phyloP scores from a whole-genome alignment of 306 rosid species.

The Quercus parvula region DNA sequence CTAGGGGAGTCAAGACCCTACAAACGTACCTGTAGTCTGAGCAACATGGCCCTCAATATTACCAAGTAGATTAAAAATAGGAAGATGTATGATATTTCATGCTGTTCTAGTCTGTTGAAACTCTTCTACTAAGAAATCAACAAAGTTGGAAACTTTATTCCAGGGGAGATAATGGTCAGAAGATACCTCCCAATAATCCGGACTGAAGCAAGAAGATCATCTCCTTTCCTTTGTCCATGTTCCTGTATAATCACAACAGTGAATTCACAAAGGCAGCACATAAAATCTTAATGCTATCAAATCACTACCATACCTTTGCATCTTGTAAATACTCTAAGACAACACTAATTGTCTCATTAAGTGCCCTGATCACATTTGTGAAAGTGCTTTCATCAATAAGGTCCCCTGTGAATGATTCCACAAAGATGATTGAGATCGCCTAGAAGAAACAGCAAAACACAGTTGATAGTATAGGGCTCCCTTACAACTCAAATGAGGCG shows the following conservation, averaged over 20 bases:
- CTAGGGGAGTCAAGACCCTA: background rate
- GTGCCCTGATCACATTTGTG: slow-evolving; percentile 59
- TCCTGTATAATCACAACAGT: slow-evolving; percentile 50
- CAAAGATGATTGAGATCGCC: slow-evolving; percentile 15
- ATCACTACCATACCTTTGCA: slow-evolving; percentile 60
- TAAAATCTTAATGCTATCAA: slow-evolving; percentile 19
- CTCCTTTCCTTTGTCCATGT: slow-evolving; percentile 77
- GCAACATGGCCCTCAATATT: background rate
- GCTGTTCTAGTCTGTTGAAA: background rate
- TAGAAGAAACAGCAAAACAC: slow-evolving; percentile 1
- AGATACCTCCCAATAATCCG: slow-evolving; percentile 84
- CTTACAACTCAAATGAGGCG: background rate
- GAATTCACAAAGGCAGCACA: slow-evolving; percentile 16
- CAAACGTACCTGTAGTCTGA: background rate
- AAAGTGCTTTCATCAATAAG: slow-evolving; percentile 55
- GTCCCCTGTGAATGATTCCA: slow-evolving; percentile 35
- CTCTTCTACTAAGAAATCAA: background rate
- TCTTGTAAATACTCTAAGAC: slow-evolving; percentile 88
- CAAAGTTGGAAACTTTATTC: background rate
- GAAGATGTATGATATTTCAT: background rate
- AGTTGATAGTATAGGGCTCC: background rate
- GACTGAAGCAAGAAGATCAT: slow-evolving; percentile 90
- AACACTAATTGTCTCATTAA: slow-evolving; percentile 71
- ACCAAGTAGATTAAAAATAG: background rate
- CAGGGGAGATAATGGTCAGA: background rate